Percentiles rank a stretch among this genome's conserved stretches.
Evolutionary conservation across 2,329 filamentous ascomycete genomes (phyloP).

Genomic region (Exophiala alcalophila): DNA sequence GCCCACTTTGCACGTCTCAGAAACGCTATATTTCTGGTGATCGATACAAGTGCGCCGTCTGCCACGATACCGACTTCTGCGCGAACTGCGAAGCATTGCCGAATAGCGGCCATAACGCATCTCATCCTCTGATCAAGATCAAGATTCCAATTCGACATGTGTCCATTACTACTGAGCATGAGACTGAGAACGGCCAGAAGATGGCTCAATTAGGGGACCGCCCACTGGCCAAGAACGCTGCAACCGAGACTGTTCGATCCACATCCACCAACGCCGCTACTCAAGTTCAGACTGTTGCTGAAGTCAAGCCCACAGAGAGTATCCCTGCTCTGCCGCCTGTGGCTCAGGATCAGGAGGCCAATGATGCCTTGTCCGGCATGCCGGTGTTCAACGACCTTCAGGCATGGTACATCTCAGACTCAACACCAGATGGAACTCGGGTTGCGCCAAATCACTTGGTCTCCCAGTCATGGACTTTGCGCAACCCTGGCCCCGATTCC

Average conservation of each 20-base stretch:
- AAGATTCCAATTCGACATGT: conserved; percentile 88
- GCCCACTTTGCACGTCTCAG: conserved; percentile 72
- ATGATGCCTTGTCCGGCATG: conserved; percentile 29
- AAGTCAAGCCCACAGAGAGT: conserved; percentile 62
- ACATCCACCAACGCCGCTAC: conserved; percentile 53
- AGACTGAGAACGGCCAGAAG: conserved; percentile 65
- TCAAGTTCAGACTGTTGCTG: conserved; percentile 69
- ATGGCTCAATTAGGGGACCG: conserved; percentile 73
- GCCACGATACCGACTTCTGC: conserved; percentile 92
- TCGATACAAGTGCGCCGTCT: conserved; percentile 96
- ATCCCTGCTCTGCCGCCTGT: conserved; percentile 30
- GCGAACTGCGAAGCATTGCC: conserved; percentile 89
- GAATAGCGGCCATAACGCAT: conserved; percentile 80
- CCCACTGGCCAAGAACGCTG: conserved; percentile 44
- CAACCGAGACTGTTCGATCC: conserved; percentile 51
- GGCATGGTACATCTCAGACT: conserved; percentile 73
- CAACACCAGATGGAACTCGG: conserved; percentile 71
- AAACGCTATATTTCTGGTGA: conserved; percentile 69
- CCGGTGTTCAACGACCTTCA: conserved; percentile 51
- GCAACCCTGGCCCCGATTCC: conserved; percentile 71
- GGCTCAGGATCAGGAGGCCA: conserved; percentile 5
- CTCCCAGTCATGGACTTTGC: conserved; percentile 85
- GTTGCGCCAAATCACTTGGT: conserved; percentile 71
- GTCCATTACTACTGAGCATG: conserved; percentile 78
- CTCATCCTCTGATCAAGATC: conserved; percentile 96